Evolutionary conservation across 176 grass and related monocot genomes (phyloP).

Genomic region (Otatea glauca): DNA sequence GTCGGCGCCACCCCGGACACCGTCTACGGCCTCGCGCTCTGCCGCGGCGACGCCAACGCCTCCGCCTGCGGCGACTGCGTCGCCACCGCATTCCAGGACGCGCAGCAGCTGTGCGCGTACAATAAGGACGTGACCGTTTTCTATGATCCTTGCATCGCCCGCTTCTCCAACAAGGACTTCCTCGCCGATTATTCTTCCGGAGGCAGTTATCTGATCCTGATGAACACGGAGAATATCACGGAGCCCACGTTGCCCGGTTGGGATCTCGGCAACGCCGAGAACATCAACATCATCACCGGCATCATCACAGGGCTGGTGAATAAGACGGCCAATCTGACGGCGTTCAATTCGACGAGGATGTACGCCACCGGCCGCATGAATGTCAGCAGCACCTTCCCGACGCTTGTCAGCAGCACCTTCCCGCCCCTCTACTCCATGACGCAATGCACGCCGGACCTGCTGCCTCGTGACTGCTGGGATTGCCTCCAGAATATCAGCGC

Average conservation of each 20-base stretch:
- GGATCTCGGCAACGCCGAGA: not conserved
- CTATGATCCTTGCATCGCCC: not conserved
- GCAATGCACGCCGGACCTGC: slow-evolving; percentile 56
- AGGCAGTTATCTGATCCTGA: not conserved
- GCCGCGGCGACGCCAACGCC: slow-evolving; percentile 36
- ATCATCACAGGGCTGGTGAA: not conserved
- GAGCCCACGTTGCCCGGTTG: not conserved
- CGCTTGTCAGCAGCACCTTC: not conserved
- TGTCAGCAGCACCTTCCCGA: not conserved
- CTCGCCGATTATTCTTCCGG: too few species aligned
- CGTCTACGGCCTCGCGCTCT: slow-evolving; percentile 37
- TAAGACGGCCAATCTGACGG: slow-evolving; percentile 8
- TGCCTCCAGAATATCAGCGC: slow-evolving; percentile 35
- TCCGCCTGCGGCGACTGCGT: slow-evolving; percentile 33
- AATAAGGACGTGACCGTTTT: not conserved
- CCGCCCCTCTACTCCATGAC: slow-evolving; percentile 36
- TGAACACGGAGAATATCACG: slow-evolving; percentile 16
- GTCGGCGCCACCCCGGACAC: not conserved
- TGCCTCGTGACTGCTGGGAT: not conserved
- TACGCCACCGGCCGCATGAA: slow-evolving; percentile 37
- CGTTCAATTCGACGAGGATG: not conserved
- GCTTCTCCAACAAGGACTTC: slow-evolving; percentile 11
- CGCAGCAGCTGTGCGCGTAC: not conserved
- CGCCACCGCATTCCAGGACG: not conserved
- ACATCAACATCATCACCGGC: too few species aligned